Evolutionary conservation across 2,329 filamentous ascomycete species (phyloP), one percentile per base, ranked within the genome.

Genomic region (Elsinoe arachidis): DNA sequence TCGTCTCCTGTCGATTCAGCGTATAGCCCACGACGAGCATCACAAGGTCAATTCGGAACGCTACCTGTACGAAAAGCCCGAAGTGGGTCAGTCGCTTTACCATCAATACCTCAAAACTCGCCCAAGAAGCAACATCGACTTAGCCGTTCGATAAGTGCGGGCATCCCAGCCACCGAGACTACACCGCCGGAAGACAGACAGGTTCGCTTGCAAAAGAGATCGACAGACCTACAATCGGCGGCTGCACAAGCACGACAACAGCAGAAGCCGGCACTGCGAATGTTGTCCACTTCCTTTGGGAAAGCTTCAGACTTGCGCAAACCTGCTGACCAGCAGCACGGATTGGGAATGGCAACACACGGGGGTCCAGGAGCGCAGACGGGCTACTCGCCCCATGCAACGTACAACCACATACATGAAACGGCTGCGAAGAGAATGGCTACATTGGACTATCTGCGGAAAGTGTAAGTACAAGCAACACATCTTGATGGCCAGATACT

Each of bases 361-460:
- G 49, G 15, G 17, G 35, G 34, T 11, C 14, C 49, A 39, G 34
- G 15, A 53, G 49, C 15, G 9, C 61, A 62, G 46, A 43, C 61
- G 74, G 69, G 9, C 71, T 71, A 21, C 73, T 77, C 62, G 81
- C 80, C 81, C 7, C 73, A 77, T 59, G 73, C 77, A 49, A 76
- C 85, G 57, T 84, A 82, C 68, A 78, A 83, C 63, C 80, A 84
- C 62, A 83, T 99, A 60, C 88, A 92, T 58, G 92, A 97, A 60
- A 82, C 89, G 65, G 87, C 89, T 37, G 86, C 86, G 59, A 99
- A 99, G 76, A 82, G 93, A 64, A 96, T 99, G 76, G 90, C 90
- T 1, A 97, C 93, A 0, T 72, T 99, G 41, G 89, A 95, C 66
- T 99, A 99, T 69, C 72, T 99, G 62, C 83, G 91, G 61, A 96